phyloP scores from a whole-genome alignment of 2,329 filamentous ascomycete genomes.

The Calonectria pteridis region DNA sequence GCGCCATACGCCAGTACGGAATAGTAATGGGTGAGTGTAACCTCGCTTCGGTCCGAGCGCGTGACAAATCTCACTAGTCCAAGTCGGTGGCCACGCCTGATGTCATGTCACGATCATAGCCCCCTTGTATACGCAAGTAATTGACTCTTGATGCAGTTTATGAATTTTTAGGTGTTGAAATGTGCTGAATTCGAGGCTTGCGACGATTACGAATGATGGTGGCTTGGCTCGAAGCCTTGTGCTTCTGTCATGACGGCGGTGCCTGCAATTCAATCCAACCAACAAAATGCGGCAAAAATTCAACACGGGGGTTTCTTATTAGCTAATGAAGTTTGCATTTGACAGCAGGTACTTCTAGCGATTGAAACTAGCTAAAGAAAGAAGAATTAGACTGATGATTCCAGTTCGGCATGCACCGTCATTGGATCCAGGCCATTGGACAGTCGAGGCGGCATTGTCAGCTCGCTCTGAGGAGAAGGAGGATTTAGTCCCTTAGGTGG shows the following conservation, averaged over 20 bases:
- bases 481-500: background rate
- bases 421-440: background rate
- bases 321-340: background rate
- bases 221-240: background rate
- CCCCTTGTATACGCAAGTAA: too few relatives aligned
- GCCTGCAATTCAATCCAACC: background rate
- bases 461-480: too few relatives aligned
- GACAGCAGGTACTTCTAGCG: background rate
- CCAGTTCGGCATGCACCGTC: background rate
- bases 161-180: conserved; percentile 1
- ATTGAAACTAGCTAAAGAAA: background rate
- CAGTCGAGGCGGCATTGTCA: too few relatives aligned
- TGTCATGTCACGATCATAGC: background rate
- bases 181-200: background rate
- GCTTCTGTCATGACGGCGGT: background rate
- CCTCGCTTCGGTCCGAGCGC: background rate
- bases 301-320: background rate
- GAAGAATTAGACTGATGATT: background rate
- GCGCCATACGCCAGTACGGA: background rate
- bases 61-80: background rate
- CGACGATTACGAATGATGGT: background rate
- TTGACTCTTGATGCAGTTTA: too few relatives aligned
- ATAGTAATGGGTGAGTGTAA: background rate
- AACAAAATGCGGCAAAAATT: background rate
- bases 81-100: background rate